A percentile compares a stretch with the other conserved stretches of the same genome.
Evolutionary conservation across 2,329 filamentous ascomycete species (phyloP).

Genomic region (Lachnellula suecica): DNA sequence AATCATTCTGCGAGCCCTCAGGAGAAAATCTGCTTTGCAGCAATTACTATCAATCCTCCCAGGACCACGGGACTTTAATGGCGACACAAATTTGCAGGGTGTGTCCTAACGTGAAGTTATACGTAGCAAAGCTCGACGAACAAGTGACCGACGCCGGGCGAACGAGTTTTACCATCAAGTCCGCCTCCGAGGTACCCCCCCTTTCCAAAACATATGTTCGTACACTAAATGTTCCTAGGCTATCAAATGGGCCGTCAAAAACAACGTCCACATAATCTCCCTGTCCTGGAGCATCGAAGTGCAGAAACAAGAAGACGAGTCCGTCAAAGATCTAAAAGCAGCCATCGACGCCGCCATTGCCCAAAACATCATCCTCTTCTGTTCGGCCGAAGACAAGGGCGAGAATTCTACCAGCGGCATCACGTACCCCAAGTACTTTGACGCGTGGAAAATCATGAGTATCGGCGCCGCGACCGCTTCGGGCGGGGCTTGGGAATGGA

Average conservation of each 20-base stretch:
- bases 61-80: constrained; percentile 33
- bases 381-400: constrained; percentile 35
- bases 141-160: too few species aligned
- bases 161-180: too few species aligned
- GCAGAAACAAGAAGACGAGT: constrained; percentile 6
- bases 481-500: constrained; percentile 21
- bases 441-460: constrained; percentile 17
- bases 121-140: constrained; percentile 24
- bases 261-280: constrained; percentile 36
- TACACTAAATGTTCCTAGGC: too few species aligned
- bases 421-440: constrained; percentile 24
- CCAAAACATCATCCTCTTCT: constrained; percentile 39
- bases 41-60: constrained; percentile 30
- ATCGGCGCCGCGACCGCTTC: constrained; percentile 25
- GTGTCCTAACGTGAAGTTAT: constrained; percentile 25
- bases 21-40: constrained; percentile 1
- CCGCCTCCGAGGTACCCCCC: too few species aligned
- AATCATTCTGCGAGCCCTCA: not conserved
- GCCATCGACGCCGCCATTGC: constrained; percentile 31
- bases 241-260: constrained; percentile 30
- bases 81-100: constrained; percentile 29
- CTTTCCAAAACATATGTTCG: too few species aligned
- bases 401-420: constrained; percentile 5
- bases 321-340: constrained; percentile 23
- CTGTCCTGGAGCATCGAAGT: constrained; percentile 39